phyloP scores from a whole-genome alignment of 805 yeast species.

The Yarrowia bubula region DNA sequence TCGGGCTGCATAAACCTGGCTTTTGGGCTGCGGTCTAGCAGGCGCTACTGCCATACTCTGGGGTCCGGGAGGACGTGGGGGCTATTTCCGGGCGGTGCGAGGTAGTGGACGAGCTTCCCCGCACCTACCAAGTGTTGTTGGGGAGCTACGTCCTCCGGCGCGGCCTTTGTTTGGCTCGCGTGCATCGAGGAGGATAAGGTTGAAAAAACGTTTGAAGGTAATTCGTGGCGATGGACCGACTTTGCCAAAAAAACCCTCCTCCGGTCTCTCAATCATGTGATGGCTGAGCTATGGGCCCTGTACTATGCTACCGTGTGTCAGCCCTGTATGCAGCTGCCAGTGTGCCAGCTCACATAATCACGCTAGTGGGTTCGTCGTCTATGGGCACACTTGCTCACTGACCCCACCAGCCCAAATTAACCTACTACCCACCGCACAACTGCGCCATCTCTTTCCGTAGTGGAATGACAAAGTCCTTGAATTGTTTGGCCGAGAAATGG shows the following conservation, averaged over 20 bases:
- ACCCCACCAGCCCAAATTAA: constrained; percentile 20
- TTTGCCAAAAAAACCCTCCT: no score
- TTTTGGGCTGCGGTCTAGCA: background rate
- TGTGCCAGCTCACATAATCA: background rate
- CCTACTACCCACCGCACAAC: background rate
- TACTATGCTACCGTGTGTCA: no score
- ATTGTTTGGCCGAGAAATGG: background rate
- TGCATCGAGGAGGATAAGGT: constrained; percentile 21
- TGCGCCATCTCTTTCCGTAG: constrained; percentile 14
- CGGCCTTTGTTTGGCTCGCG: background rate
- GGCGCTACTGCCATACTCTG: background rate
- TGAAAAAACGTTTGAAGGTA: constrained; percentile 5
- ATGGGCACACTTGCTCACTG: no score
- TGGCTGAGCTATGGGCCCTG: no score
- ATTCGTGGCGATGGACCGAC: background rate
- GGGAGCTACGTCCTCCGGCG: background rate
- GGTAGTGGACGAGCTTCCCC: background rate
- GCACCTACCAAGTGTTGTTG: constrained; percentile 3
- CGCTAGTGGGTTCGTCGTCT: no score
- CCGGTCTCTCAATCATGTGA: no score
- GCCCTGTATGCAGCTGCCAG: background rate
- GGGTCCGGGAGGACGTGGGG: background rate
- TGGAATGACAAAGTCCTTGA: background rate
- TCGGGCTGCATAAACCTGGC: background rate
- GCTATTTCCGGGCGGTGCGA: background rate